Evolutionary conservation across 768 basidiomycete genomes (phyloP).

Genomic region (Phanerochaete sordida): DNA sequence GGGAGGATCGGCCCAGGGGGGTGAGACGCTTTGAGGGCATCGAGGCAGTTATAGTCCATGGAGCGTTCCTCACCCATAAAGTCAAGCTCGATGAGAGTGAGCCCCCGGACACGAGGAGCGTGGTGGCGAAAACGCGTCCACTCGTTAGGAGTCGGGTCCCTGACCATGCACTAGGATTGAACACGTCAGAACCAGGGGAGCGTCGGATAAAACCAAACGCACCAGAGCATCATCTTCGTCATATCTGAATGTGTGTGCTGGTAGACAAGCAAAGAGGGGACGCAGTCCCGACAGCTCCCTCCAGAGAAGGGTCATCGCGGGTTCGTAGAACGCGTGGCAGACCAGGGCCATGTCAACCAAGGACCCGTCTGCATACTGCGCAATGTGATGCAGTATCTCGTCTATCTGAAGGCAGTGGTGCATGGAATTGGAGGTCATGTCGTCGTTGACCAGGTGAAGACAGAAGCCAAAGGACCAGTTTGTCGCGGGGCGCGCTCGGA

Average conservation of each 20-base stretch:
- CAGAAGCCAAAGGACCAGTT: too few species aligned
- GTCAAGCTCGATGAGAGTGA: background rate
- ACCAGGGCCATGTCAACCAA: constrained; percentile 42
- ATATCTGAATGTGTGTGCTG: background rate
- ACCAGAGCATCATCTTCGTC: background rate
- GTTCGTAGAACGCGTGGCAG: constrained; percentile 60
- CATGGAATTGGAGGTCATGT: background rate
- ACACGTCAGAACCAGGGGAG: background rate
- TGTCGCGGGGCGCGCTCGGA: background rate
- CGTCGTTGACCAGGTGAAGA: too few species aligned
- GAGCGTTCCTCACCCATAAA: background rate
- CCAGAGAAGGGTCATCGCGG: constrained; percentile 65
- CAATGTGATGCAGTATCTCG: background rate
- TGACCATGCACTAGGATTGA: background rate
- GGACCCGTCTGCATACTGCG: background rate
- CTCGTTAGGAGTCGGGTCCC: background rate
- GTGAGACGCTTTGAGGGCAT: background rate
- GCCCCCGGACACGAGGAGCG: background rate
- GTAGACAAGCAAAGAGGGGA: constrained; percentile 48
- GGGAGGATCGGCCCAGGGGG: background rate
- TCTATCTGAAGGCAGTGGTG: background rate
- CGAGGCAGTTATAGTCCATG: background rate
- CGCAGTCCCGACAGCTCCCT: constrained; percentile 66
- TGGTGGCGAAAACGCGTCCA: background rate
- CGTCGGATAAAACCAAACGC: background rate